Percentiles rank a stretch among this genome's conserved stretches.
These are phyloP conservation scores for Fusarium denticulatum DNA, from an alignment of 2,329 filamentous ascomycete genomes.

Conservation along the genomic window DNA sequence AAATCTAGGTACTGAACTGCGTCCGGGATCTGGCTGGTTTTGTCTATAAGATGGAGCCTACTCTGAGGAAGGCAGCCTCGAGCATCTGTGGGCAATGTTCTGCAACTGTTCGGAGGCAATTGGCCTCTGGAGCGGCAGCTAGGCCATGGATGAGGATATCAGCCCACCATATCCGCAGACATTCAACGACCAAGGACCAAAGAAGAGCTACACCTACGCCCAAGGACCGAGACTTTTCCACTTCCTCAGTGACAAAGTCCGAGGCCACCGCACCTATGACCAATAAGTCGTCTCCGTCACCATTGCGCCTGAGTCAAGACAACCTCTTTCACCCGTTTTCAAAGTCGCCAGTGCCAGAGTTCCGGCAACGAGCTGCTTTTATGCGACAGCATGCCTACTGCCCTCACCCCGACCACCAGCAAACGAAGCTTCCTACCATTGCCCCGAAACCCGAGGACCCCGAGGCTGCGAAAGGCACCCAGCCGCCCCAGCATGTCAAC, in stretches of 20 bases:
- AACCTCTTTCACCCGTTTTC: constrained; percentile 95
- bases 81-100: constrained; percentile 55
- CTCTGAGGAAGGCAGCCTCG: constrained; percentile 52
- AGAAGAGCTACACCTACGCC: constrained; percentile 28
- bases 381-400: constrained; percentile 95
- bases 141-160: constrained; percentile 43
- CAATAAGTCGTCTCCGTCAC: constrained; percentile 34
- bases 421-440: constrained; percentile 74
- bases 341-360: constrained; percentile 86
- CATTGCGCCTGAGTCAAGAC: constrained; percentile 68
- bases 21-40: constrained; percentile 7
- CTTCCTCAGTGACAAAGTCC: constrained; percentile 38
- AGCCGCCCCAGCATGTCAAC: constrained; percentile 82
- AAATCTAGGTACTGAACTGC: constrained; percentile 19
- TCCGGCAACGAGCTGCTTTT: constrained; percentile 86
- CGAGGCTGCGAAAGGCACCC: constrained; percentile 62
- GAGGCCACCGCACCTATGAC: constrained; percentile 44
- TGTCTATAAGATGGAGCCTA: constrained; percentile 51
- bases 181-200: constrained; percentile 42
- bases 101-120: constrained; percentile 47
- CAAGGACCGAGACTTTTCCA: constrained; percentile 45
- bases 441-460: constrained; percentile 71
- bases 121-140: constrained; percentile 26
- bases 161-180: constrained; percentile 45
- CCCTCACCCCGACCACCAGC: constrained; percentile 86